Evolutionary conservation across 306 rosid species (phyloP).

Genomic region (Fragaria vesca): DNA sequence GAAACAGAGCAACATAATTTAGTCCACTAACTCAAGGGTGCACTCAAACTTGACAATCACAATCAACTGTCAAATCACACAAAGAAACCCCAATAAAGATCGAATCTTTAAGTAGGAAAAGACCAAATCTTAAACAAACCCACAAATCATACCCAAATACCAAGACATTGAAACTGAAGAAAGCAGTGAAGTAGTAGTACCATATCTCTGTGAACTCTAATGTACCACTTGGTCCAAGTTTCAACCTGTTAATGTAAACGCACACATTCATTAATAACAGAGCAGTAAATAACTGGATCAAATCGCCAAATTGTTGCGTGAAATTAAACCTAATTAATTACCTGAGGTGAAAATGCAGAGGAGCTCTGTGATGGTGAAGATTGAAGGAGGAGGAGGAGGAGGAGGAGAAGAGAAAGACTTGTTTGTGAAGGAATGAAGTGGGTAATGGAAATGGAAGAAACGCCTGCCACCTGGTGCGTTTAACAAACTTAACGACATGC

Average conservation of each 20-base stretch:
- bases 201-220: no score
- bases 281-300: not conserved
- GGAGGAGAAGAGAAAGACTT: not conserved
- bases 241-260: not conserved
- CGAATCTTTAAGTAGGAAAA: not conserved
- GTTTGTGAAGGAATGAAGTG: not conserved
- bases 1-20: not conserved
- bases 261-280: not conserved
- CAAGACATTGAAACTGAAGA: not conserved
- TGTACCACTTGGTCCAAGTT: no score
- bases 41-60: not conserved
- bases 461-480: not conserved
- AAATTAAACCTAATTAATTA: not conserved
- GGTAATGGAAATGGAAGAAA: not conserved
- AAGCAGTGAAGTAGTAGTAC: constrained; percentile 1
- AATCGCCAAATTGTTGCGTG: not conserved
- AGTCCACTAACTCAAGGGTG: not conserved
- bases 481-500: not conserved
- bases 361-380: not conserved
- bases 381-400: not conserved
- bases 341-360: not conserved
- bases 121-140: not conserved
- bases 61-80: not conserved
- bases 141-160: not conserved
- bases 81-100: not conserved